Conservation (phyloP, 2,329 filamentous ascomycete genomes). For the Phaeophleospora eucalypticola region DNA sequence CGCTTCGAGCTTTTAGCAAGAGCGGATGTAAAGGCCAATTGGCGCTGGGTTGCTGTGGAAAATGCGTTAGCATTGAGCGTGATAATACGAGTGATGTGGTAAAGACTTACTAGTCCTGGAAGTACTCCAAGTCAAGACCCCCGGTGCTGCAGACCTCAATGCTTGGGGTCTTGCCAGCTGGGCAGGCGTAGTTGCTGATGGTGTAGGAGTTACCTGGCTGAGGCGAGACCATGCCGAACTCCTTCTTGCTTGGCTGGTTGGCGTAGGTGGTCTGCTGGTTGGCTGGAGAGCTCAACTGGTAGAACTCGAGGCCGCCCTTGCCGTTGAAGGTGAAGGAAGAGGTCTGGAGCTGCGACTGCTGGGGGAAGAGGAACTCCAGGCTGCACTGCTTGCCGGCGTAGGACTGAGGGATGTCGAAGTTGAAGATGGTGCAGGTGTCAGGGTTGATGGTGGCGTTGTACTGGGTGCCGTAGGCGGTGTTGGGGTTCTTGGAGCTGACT, state of each 20-base stretch:
- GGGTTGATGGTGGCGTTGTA: conserved; percentile 55
- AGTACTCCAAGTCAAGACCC: conserved; percentile 12
- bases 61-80: too few species aligned
- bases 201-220: conserved; percentile 15
- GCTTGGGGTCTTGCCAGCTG: conserved; percentile 10
- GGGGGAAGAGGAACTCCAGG: conserved; percentile 63
- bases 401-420: conserved; percentile 59
- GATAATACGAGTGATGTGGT: too few species aligned
- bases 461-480: conserved; percentile 51
- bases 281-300: conserved; percentile 44
- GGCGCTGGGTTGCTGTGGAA: too few species aligned
- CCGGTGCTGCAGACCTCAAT: conserved; percentile 11
- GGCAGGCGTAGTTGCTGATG: conserved; percentile 13
- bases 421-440: conserved; percentile 58
- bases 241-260: conserved; percentile 27
- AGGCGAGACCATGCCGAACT: background rate
- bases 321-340: conserved; percentile 50
- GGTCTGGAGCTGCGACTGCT: conserved; percentile 54
- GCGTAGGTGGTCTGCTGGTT: conserved; percentile 50
- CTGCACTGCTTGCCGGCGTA: conserved; percentile 58
- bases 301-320: conserved; percentile 18
- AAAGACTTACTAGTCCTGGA: conserved; percentile 20
- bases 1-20: too few species aligned
- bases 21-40: too few species aligned
- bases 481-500: conserved; percentile 52